Evolutionary conservation across 2,329 filamentous ascomycete genomes (phyloP).

Genomic region (Colletotrichum australisinense): DNA sequence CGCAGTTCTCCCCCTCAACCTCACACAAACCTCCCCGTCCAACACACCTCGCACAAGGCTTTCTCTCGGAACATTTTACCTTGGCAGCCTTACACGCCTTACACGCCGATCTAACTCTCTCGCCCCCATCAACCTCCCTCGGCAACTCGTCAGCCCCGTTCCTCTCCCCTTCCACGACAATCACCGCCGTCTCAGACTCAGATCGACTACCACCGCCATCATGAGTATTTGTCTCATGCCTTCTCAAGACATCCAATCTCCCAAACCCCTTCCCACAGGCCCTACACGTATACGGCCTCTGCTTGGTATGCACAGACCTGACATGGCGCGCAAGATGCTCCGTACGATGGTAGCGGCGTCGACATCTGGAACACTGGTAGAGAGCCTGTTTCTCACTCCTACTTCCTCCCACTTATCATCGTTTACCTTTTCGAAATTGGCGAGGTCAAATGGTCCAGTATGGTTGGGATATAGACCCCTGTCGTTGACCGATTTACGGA

Average conservation of each 20-base stretch:
- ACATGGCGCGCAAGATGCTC: slow-evolving; percentile 15
- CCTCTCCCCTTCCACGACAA: neutral
- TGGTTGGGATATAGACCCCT: neutral
- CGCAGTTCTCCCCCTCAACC: neutral
- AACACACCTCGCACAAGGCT: neutral
- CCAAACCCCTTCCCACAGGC: slow-evolving; percentile 5
- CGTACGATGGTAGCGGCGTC: slow-evolving; percentile 4
- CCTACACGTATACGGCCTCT: slow-evolving; percentile 5
- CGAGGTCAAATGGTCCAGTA: too few relatives aligned
- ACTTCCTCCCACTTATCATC: neutral
- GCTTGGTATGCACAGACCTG: slow-evolving; percentile 9
- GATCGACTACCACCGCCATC: neutral
- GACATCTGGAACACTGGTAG: slow-evolving; percentile 16
- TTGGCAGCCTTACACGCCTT: neutral
- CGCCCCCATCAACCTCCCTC: neutral
- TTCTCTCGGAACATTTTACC: slow-evolving; percentile 17
- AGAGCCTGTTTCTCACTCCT: neutral
- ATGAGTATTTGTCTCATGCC: neutral
- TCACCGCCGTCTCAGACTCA: neutral
- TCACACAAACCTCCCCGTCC: neutral
- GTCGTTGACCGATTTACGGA: neutral
- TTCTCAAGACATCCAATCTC: slow-evolving; percentile 5
- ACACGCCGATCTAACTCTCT: neutral
- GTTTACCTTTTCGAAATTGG: neutral
- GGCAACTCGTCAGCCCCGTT: neutral